Evolutionary conservation across 75 land plant species (phyloP), one percentile per base, ranked within the genome.

Genomic region (Pseudotsuga menziesii): DNA sequence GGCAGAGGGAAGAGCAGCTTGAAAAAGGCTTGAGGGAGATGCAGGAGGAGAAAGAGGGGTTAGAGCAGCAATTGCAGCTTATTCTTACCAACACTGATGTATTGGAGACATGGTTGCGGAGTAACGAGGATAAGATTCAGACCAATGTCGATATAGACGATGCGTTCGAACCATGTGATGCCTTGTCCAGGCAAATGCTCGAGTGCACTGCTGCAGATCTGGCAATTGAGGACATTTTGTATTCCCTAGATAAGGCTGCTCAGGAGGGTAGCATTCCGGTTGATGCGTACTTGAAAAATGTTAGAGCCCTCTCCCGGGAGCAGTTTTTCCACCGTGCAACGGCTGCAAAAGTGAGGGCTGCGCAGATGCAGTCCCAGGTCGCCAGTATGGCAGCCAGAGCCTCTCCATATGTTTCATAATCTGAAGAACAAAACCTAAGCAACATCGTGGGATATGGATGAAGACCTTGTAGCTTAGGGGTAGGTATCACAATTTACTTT

Each of bases 1-100:
- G 88, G 62, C 79, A 83, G 79, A 76, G 99, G 57, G 84, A 87
- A 73, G 92, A 87, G 78, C 82, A 89, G 74, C 73, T 94, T 2
- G n/a, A 73, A 14, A 79, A 58, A 32, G 95, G 92, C 14, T 25
- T 97, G 55, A 78, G 78, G 61, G 95, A 92, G 39, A 67, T 94
- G 92, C 75, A 58, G 71, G 88, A 85, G 23, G 96, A 94, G 80
- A 97, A 90, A 84, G 99, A 91, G 70, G 92, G 77, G 2, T 83
- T 97, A 56, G 99, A 97, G 91, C 88, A 89, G 78, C 94, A 94
- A 71, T 76, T 97, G 78, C 99, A 94, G 84, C 74, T 90, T 62
- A 78, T 88, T 15, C 85, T 92, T 72, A 89, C 91, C 84, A 91
- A 97, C 66, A 76, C 89, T 0, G 92, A 92, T 75, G 78, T 94